phyloP scores from a whole-genome alignment of 345 rosid genomes.

The Conringia planisiliqua region DNA sequence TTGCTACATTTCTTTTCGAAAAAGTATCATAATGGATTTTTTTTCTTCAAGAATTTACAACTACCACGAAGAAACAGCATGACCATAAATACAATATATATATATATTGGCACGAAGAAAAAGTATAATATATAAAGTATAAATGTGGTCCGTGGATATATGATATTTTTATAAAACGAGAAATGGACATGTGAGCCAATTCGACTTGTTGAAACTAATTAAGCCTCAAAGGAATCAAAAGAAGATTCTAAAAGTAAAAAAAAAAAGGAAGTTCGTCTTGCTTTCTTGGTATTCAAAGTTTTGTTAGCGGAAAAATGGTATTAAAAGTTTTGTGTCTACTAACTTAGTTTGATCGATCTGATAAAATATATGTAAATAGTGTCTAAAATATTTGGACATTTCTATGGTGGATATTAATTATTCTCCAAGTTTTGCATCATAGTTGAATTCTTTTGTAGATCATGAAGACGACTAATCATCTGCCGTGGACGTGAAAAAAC shows the following conservation, averaged over 20 bases:
- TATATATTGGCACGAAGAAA: no score
- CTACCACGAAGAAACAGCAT: neutral
- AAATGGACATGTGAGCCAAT: neutral
- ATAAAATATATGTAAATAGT: neutral
- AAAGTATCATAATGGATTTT: neutral
- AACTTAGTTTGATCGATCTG: neutral
- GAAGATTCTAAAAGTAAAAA: neutral
- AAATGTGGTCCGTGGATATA: neutral
- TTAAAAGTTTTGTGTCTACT: slow-evolving; percentile 1
- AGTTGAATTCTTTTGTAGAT: neutral
- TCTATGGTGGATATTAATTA: neutral
- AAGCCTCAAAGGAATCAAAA: neutral
- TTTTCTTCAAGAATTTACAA: neutral
- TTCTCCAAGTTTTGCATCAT: slow-evolving; percentile 5
- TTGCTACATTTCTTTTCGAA: neutral
- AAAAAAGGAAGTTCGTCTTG: neutral
- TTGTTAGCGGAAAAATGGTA: neutral
- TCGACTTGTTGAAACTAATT: neutral
- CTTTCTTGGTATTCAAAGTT: neutral
- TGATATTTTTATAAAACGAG: neutral
- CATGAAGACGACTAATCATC: neutral
- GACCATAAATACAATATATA: no score
- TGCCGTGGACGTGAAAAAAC: neutral
- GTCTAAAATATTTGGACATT: neutral
- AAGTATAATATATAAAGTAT: neutral